A percentile compares a stretch with the other conserved stretches of the same genome.
Conservation (phyloP, 257 asterid genomes). For the Rauvolfia tetraphylla region DNA sequence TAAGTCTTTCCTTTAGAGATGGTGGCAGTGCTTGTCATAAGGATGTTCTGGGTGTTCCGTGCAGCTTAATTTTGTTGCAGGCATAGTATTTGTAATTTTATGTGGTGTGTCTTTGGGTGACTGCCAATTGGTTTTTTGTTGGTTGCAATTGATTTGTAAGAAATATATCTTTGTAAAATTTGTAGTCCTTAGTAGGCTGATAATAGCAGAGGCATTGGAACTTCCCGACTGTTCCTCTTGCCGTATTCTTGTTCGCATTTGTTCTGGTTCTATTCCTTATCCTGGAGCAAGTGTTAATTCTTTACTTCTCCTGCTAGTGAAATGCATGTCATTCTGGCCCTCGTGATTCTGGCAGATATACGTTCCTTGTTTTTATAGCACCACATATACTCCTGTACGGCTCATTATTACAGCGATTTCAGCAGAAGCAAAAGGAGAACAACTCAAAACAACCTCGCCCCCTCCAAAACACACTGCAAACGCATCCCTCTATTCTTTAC, state of each 20-base stretch:
- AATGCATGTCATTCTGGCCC: conserved; percentile 18
- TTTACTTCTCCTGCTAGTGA: conserved; percentile 31
- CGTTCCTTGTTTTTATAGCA: conserved; percentile 9
- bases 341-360: conserved; percentile 28
- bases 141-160: conserved; percentile 48
- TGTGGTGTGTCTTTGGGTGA: conserved; percentile 30
- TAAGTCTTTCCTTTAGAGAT: no score
- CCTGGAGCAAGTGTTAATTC: conserved; percentile 33
- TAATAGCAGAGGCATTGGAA: conserved; percentile 40
- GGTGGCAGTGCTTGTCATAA: no score
- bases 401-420: neutral
- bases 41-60: conserved; percentile 2
- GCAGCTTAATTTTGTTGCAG: conserved; percentile 17
- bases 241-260: conserved; percentile 47
- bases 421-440: no score
- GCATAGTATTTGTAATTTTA: conserved; percentile 15
- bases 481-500: no score
- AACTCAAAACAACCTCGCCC: neutral
- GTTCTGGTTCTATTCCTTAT: conserved; percentile 28
- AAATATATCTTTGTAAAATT: conserved; percentile 62
- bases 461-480: no score
- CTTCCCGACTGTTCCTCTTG: conserved; percentile 29
- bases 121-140: conserved; percentile 28
- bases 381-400: neutral
- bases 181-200: conserved; percentile 48